Conservation (phyloP, 1,284 basidiomycete genomes). For the Cutaneotrichosporon sp. region DNA sequence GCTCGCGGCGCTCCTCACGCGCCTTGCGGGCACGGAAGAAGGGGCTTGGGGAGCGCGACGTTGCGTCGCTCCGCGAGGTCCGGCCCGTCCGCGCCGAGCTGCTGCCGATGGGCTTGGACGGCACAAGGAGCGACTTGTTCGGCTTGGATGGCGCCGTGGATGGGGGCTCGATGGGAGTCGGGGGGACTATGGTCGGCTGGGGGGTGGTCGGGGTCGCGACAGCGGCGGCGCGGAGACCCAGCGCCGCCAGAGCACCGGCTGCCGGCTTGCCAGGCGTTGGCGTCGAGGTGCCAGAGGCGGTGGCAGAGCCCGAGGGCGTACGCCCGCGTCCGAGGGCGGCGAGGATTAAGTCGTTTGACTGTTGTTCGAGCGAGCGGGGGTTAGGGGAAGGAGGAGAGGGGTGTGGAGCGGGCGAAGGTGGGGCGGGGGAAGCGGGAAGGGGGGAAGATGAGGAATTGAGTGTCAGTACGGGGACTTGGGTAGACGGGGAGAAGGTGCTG, state of each 20-base stretch:
- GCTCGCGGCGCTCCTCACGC: constrained; percentile 48
- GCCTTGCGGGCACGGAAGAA: constrained; percentile 51
- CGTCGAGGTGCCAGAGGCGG: neutral
- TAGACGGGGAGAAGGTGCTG: neutral
- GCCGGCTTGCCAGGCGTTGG: constrained; percentile 21
- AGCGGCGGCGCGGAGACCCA: constrained; percentile 39
- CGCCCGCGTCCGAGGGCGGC: constrained; percentile 16
- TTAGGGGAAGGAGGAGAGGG: neutral
- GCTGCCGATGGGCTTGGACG: constrained; percentile 5
- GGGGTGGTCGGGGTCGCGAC: constrained; percentile 27
- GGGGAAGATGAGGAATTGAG: constrained; percentile 20
- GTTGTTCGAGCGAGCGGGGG: constrained; percentile 7
- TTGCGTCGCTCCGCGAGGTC: constrained; percentile 3
- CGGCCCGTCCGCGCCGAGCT: neutral
- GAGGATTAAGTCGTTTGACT: constrained; percentile 25
- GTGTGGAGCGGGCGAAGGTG: neutral
- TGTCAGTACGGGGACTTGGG: constrained; percentile 14
- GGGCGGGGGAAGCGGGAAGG: neutral
- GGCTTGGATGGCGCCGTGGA: neutral
- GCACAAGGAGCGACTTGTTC: constrained; percentile 5
- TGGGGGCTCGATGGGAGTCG: neutral
- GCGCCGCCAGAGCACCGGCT: constrained; percentile 40
- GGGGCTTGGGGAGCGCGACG: constrained; percentile 43
- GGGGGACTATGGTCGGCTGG: neutral
- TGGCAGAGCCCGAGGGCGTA: neutral